Conservation (phyloP, 2,329 filamentous ascomycete genomes). For the Trichoderma citrinoviride region DNA sequence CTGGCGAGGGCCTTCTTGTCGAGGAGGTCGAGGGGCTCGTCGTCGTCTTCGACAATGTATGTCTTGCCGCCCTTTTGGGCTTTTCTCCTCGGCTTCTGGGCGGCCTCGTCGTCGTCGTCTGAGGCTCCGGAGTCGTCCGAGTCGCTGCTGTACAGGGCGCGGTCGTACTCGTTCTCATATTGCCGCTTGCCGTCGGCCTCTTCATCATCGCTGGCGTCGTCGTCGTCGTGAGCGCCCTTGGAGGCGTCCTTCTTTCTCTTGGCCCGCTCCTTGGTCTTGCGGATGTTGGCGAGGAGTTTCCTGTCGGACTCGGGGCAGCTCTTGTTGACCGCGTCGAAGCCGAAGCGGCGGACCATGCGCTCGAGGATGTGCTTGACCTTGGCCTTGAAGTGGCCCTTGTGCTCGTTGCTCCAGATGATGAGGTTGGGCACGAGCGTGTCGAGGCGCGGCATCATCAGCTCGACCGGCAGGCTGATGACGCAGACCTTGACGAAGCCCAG, state of each 20-base stretch:
- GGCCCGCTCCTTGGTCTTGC: slow-evolving; percentile 86
- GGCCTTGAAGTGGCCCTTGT: slow-evolving; percentile 93
- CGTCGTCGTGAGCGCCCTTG: slow-evolving; percentile 56
- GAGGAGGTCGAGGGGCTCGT: slow-evolving; percentile 91
- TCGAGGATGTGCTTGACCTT: slow-evolving; percentile 99
- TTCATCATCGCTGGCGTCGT: slow-evolving; percentile 54
- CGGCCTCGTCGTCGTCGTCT: slow-evolving; percentile 61
- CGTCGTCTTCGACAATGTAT: slow-evolving; percentile 92
- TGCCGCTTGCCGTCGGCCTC: slow-evolving; percentile 51
- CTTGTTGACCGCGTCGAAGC: slow-evolving; percentile 74
- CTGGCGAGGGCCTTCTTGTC: slow-evolving; percentile 86
- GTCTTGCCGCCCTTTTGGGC: slow-evolving; percentile 62
- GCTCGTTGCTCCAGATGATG: slow-evolving; percentile 95
- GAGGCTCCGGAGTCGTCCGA: slow-evolving; percentile 54
- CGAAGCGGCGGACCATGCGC: slow-evolving; percentile 88
- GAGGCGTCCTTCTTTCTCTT: slow-evolving; percentile 82
- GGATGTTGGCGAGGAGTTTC: slow-evolving; percentile 90
- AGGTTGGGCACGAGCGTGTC: slow-evolving; percentile 79
- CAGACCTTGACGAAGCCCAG: slow-evolving; percentile 97
- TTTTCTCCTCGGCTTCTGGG: slow-evolving; percentile 44
- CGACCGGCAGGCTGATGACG: slow-evolving; percentile 77
- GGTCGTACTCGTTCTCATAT: slow-evolving; percentile 92
- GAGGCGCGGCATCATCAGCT: slow-evolving; percentile 75
- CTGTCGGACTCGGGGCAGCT: slow-evolving; percentile 81
- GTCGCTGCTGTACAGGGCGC: slow-evolving; percentile 86